These are phyloP conservation scores for Blepharisma japonicum DNA, from an alignment of 73 alveolate genomes.

Conservation along the genomic window DNA sequence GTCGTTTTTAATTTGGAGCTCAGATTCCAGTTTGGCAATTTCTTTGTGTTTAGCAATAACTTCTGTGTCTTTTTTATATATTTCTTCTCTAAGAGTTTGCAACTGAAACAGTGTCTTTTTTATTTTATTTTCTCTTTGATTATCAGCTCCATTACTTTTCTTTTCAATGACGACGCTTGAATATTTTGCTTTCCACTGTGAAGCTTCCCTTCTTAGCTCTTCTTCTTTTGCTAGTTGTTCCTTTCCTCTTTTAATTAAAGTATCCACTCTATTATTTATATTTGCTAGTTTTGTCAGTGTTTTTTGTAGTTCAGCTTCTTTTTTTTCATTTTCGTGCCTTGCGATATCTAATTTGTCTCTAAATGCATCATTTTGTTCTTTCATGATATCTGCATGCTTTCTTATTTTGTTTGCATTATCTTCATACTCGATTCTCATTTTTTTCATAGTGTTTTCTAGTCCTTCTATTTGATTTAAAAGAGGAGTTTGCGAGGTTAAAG, in stretches of 20 bases:
- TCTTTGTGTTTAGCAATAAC: neutral
- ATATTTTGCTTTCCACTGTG: neutral
- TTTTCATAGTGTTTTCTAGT: neutral
- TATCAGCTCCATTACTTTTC: neutral
- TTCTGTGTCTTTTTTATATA: slow-evolving; percentile 16
- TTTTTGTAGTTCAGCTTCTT: neutral
- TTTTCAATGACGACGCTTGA: neutral
- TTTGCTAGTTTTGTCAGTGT: neutral
- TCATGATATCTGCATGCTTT: neutral
- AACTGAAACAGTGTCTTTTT: neutral
- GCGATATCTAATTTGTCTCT: neutral
- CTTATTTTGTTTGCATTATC: neutral
- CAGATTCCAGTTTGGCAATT: slow-evolving; percentile 8
- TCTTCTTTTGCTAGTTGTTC: slow-evolving; percentile 4
- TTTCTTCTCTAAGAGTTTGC: slow-evolving; percentile 24
- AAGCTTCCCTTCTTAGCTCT: neutral
- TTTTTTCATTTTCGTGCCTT: slow-evolving; percentile 23
- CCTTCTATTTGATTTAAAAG: neutral
- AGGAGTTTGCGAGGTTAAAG: neutral
- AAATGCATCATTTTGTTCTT: slow-evolving; percentile 7
- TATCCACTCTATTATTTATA: neutral
- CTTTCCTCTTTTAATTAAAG: slow-evolving; percentile 8
- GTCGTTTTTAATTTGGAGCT: neutral
- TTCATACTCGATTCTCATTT: neutral
- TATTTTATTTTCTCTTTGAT: neutral